phyloP scores from a whole-genome alignment of 495 filamentous ascomycete genomes.

The Neurospora sp. region DNA sequence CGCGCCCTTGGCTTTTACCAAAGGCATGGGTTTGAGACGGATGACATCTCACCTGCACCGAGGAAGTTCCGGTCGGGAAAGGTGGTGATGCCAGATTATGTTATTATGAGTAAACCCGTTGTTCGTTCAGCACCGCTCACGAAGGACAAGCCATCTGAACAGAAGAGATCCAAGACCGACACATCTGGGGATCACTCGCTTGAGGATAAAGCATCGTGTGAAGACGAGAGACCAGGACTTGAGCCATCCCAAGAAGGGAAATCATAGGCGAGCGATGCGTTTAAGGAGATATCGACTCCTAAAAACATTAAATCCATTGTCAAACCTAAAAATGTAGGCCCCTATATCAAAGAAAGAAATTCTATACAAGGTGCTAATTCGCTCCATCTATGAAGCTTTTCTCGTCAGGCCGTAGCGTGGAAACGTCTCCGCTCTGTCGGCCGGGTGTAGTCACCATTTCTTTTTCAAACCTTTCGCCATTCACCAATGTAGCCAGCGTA shows the following conservation, averaged over 20 bases:
- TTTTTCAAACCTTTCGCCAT: not conserved
- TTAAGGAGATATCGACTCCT: not conserved
- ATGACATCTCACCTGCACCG: slow-evolving; percentile 56
- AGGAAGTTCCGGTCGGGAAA: slow-evolving; percentile 55
- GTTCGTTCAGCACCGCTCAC: not conserved
- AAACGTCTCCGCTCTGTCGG: not conserved
- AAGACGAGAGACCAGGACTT: not conserved
- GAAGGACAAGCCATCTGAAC: not conserved
- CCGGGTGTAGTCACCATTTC: not conserved
- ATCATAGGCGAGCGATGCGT: not conserved
- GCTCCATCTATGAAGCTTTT: not conserved
- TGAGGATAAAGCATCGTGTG: not conserved
- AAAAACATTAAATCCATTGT: not conserved
- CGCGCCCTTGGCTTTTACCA: slow-evolving; percentile 56
- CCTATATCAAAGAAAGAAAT: not conserved
- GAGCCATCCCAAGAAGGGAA: not conserved
- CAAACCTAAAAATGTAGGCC: not conserved
- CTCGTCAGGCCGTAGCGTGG: not conserved
- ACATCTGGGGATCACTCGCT: not conserved
- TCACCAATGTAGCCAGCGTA: not conserved
- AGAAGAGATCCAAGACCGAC: not conserved
- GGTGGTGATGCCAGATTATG: slow-evolving; percentile 54
- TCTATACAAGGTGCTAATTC: not conserved
- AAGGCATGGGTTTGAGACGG: slow-evolving; percentile 54
- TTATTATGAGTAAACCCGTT: slow-evolving; percentile 58